Evolutionary conservation across 176 grass and related monocot species (phyloP), one percentile per base, ranked within the genome.

Genomic region (Hsuehochloa calcarea): DNA sequence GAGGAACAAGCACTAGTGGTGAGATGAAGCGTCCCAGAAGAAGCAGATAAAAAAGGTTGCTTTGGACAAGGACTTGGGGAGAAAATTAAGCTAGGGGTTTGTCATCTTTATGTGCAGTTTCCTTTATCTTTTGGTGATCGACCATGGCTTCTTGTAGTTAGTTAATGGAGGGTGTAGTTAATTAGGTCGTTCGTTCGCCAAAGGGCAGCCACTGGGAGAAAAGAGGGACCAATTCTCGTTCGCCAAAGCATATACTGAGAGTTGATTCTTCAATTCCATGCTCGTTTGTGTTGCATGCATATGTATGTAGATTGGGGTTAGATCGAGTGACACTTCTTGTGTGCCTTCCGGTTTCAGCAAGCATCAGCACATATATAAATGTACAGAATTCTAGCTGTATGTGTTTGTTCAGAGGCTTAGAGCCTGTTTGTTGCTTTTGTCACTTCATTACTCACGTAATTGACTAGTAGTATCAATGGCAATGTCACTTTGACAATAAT

Each of bases 11-110:
- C 11, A 12, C 0, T 7, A 17, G 67, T 15, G 67, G 26, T 43
- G 66, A 83, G 67, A 20, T 43, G 66, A 83, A 66, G 54, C 73
- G 43, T 73, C 58, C 67, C 67, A 47, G 1, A 35, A 39, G 44
- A 47, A 67, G 5, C 26, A 35, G 70, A 29, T 23, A 56, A 70
- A 35, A 38, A 77, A 22, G 74, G 74, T 60, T 68, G 77, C 39
- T 82, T 27, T 69, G 25, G 52, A 70, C 40, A 70, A 13, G 51
- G 77, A 82, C 71, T 58, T 49, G 4, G 31, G 31, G 31, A 34
- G 31, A 25, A 52, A 50, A n/a, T n/a, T n/a, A n/a, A 17, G 59
- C 27, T 15, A 64, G 68, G n/a, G 27, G 16, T 20, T 65, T 80
- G 8, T 0, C 51, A 51, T 50, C 13, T 51, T 35, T 51, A 3